Evolutionary conservation across 768 basidiomycete species (phyloP), one percentile per base, ranked within the genome.

Genomic region (Leccinum variicolor): DNA sequence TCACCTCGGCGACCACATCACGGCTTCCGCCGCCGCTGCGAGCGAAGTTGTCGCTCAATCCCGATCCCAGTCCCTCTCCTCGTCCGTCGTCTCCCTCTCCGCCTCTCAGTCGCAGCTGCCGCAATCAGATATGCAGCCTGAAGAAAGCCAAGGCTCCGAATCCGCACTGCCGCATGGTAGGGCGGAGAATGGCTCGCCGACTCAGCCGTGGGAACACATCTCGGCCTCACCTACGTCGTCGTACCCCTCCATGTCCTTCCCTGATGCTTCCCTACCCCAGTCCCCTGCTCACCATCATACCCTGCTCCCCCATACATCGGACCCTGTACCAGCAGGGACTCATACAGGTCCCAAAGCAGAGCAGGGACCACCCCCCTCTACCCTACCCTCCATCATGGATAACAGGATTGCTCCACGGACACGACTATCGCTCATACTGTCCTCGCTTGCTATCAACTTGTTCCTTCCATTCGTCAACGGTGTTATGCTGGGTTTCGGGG

Each of bases 401-500:
- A 68, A 78, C 23, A 76, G 83, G 29, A 77, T 93, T 50, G 83
- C 88, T 36, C 77, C 77, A 51, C 82, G 82, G 60, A 87, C 89
- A 31, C 85, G 91, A 52, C 66, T 83, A 48, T 83, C 81, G 41
- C 89, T 92, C 10, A 69, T 91, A 52, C 72, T 87, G 54, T 86
- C 90, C 14, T 84, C 89, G 23, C 70, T 94, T 61, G 88, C 89
- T 26, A 90, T 96, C 69, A 95, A 96, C 69, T 69, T 96, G 60
- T 69, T 90, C 1, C 79, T 96, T 39, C 93, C 93, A 0, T 96
- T 96, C 71, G 81, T 96, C 9, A 96, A 95, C 62, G 94, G 93
- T n/a, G 90, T 96, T 56, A 96, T 96, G 93, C 84, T 94, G 52
- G 93, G 93, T n/a, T 94, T 95, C 68, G 93, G 93, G 41, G 94